These are phyloP conservation scores for Kodamaea leandrae DNA, from an alignment of 805 yeast genomes.

Conservation along the genomic window DNA sequence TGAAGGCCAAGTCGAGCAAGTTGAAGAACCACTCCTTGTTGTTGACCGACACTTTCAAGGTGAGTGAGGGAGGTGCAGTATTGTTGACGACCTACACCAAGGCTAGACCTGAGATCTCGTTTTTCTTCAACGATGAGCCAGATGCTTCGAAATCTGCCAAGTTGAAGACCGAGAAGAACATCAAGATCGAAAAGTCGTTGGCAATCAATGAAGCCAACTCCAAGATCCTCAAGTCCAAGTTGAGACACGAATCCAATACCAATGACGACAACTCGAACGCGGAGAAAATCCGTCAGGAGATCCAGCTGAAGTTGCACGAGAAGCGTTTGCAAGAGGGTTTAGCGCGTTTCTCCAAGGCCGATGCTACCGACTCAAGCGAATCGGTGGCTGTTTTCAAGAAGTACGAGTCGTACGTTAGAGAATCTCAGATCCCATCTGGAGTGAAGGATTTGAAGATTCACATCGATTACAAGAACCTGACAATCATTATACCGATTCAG, in stretches of 20 bases:
- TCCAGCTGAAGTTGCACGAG: slow-evolving; percentile 79
- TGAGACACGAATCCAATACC: slow-evolving; percentile 70
- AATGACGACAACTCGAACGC: slow-evolving; percentile 64
- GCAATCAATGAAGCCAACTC: slow-evolving; percentile 43
- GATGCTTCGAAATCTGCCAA: slow-evolving; percentile 26
- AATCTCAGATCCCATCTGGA: slow-evolving; percentile 81
- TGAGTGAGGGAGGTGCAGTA: slow-evolving; percentile 59
- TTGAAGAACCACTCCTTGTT: slow-evolving; percentile 65
- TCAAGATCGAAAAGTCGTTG: slow-evolving; percentile 28
- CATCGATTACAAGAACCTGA: slow-evolving; percentile 84
- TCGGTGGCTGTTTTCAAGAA: slow-evolving; percentile 76
- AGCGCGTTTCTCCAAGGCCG: slow-evolving; percentile 75
- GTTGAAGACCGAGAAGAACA: slow-evolving; percentile 40
- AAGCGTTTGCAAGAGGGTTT: slow-evolving; percentile 85
- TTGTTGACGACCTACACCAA: slow-evolving; percentile 74
- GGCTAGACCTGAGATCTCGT: slow-evolving; percentile 71
- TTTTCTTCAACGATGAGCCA: slow-evolving; percentile 72
- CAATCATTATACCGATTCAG: slow-evolving; percentile 83
- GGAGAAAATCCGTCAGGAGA: slow-evolving; percentile 76
- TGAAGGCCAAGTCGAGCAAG: slow-evolving; percentile 44
- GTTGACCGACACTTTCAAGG: slow-evolving; percentile 76
- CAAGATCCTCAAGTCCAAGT: slow-evolving; percentile 71
- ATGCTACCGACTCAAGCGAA: slow-evolving; percentile 62
- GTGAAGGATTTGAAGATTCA: slow-evolving; percentile 83
- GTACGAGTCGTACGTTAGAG: slow-evolving; percentile 92